A percentile compares a stretch with the other conserved stretches of the same genome.
phyloP scores from a whole-genome alignment of 768 basidiomycete genomes.

The Suillus alpinus region DNA sequence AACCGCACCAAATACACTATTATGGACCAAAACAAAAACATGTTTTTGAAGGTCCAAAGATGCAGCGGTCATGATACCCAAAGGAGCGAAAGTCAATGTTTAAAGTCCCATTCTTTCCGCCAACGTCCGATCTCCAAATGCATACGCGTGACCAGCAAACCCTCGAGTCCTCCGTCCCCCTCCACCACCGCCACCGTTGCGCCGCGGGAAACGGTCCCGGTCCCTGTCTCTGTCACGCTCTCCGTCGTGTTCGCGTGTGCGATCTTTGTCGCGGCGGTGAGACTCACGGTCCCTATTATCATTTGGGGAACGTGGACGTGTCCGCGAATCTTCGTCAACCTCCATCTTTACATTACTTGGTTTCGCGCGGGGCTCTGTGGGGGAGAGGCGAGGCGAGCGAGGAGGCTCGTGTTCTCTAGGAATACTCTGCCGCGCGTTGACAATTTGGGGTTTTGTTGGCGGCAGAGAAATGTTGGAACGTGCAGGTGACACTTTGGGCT shows the following conservation, averaged over 20 bases:
- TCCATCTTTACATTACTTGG: constrained; percentile 45
- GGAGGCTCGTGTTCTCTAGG: constrained; percentile 21
- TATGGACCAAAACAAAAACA: constrained; percentile 12
- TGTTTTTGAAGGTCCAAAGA: constrained; percentile 19
- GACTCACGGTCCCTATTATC: constrained; percentile 38
- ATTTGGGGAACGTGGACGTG: constrained; percentile 42
- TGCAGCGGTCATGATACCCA: constrained; percentile 14
- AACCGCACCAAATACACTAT: constrained; percentile 39
- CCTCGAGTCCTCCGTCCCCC: constrained; percentile 36
- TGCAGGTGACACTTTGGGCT: constrained; percentile 37
- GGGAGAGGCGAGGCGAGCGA: constrained; percentile 27
- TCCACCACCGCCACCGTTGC: constrained; percentile 41
- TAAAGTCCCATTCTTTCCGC: constrained; percentile 81
- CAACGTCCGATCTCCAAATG: constrained; percentile 70
- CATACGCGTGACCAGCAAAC: constrained; percentile 33
- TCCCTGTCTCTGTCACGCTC: constrained; percentile 33
- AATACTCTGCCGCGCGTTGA: constrained; percentile 11
- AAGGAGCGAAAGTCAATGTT: constrained; percentile 12
- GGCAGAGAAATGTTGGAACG: constrained; percentile 31
- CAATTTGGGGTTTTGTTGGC: constrained; percentile 17
- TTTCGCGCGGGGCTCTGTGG: constrained; percentile 28
- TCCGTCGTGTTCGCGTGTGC: constrained; percentile 30
- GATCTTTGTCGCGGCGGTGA: constrained; percentile 35
- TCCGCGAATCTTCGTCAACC: constrained; percentile 50
- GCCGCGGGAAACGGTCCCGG: constrained; percentile 35